phyloP scores from a whole-genome alignment of 2,329 filamentous ascomycete genomes.

The Biscogniauxia sp. region DNA sequence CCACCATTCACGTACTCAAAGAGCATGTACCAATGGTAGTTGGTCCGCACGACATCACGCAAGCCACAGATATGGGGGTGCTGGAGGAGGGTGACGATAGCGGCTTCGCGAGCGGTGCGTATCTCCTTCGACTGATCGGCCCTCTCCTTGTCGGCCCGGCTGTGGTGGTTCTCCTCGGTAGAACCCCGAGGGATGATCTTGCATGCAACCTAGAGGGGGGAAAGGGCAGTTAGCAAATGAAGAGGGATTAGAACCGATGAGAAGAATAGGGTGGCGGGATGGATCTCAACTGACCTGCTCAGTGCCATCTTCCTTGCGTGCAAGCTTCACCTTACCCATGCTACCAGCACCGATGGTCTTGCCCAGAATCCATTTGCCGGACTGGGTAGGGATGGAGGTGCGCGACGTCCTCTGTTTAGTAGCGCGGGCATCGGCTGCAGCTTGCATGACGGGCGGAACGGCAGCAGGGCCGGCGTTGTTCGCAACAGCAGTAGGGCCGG shows the following conservation, averaged over 20 bases:
- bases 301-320: constrained; percentile 82
- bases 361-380: constrained; percentile 90
- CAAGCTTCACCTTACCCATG: constrained; percentile 98
- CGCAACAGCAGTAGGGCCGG: constrained; percentile 47
- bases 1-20: constrained; percentile 99
- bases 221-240: neutral
- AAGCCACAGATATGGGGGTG: constrained; percentile 96
- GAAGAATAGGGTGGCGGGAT: constrained; percentile 7
- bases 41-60: constrained; percentile 90
- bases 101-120: constrained; percentile 88
- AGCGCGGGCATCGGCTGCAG: constrained; percentile 45
- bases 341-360: constrained; percentile 97
- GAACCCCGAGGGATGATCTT: constrained; percentile 95
- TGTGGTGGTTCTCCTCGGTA: constrained; percentile 77
- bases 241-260: constrained; percentile 4
- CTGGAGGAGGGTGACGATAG: constrained; percentile 90
- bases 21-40: constrained; percentile 99
- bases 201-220: constrained; percentile 74
- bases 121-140: constrained; percentile 97
- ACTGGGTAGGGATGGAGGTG: constrained; percentile 85
- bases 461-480: constrained; percentile 54
- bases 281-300: constrained; percentile 68
- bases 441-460: constrained; percentile 45
- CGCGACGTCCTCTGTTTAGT: constrained; percentile 56
- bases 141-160: constrained; percentile 72